Evolutionary conservation across 495 filamentous ascomycete species (phyloP).

Genomic region (Lasiosphaeria ovina): DNA sequence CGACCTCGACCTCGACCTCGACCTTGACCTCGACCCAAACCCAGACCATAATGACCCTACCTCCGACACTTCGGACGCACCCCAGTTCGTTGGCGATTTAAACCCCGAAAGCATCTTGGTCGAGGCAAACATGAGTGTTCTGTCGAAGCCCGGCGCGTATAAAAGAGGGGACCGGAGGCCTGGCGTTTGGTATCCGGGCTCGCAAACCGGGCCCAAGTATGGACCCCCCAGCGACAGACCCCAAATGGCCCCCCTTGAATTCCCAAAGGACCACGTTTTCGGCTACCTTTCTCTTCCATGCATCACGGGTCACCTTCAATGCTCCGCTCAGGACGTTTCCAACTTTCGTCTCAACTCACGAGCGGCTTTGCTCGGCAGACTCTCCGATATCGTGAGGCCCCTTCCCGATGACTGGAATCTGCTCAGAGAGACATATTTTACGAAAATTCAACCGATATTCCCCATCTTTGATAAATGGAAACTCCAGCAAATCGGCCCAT

Average conservation of each 20-base stretch:
- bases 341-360: conserved; percentile 10
- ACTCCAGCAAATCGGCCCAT: conserved; percentile 9
- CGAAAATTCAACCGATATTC: conserved; percentile 49
- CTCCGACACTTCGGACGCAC: conserved; percentile 12
- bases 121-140: conserved; percentile 40
- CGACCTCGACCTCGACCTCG: neutral
- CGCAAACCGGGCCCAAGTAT: neutral
- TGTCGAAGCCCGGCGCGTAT: conserved; percentile 33
- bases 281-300: neutral
- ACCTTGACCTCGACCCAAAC: no score
- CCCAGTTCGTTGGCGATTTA: conserved; percentile 51
- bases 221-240: no score
- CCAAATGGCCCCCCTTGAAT: no score
- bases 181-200: conserved; percentile 34
- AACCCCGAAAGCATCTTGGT: conserved; percentile 54
- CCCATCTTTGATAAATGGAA: conserved; percentile 40
- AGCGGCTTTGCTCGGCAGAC: conserved; percentile 9
- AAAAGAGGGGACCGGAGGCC: conserved; percentile 23
- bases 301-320: neutral
- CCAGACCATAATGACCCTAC: neutral
- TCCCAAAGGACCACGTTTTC: neutral
- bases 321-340: neutral
- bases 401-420: conserved; percentile 34
- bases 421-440: conserved; percentile 42
- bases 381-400: conserved; percentile 30